Base-by-base conservation (phyloP, 345 rosid species). In the Populus tremula region DNA sequence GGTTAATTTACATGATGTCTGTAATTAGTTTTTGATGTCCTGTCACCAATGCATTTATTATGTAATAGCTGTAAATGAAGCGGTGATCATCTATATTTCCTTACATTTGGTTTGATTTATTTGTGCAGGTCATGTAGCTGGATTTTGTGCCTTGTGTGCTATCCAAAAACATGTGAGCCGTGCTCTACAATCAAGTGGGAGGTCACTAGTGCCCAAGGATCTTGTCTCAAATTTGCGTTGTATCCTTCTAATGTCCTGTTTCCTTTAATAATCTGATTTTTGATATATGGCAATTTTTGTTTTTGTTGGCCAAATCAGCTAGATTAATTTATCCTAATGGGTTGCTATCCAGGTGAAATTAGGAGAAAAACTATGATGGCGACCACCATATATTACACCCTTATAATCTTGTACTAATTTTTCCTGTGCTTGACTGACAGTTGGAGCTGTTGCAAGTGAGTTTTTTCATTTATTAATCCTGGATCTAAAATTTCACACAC, bases 141-240 rank as follows among this genome's bases (percentile, higher is more conserved):
- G 99, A 27, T 96, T 94, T 76, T 96, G 99, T 84, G 98, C 97
- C 18, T 79, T 96, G 85, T 96, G 99, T 84, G 99, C 99, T 63
- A 93, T 96, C 67, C 99, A 96, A 86, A 91, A 90, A 72, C 99
- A 96, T 82, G 95, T 96, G 72, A 92, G 94, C 81, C 79, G 86
- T 75, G 98, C 97, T 50, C 85, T 90, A 47, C 88, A 92, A 79
- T 82, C 97, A 36, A 80, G 86, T 76, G 99, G 98, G 75, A 86
- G 88, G 79, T 89, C 86, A 71, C 75, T 94, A 82, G 90, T 89
- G 6, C 99, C 99, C 0, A 95, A 92, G 74, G 91, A 90, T 85
- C 89, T 96, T 41, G 98, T 96, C 78, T 89, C 92, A 31, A 96
- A 96, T 87, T 83, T 96, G 86, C 89, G 97, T 39, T 89, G 99